Percentiles rank a stretch among this genome's conserved stretches.
Evolutionary conservation across 352 stramenopile genomes (phyloP).

Genomic region (Phytophthora lateralis): DNA sequence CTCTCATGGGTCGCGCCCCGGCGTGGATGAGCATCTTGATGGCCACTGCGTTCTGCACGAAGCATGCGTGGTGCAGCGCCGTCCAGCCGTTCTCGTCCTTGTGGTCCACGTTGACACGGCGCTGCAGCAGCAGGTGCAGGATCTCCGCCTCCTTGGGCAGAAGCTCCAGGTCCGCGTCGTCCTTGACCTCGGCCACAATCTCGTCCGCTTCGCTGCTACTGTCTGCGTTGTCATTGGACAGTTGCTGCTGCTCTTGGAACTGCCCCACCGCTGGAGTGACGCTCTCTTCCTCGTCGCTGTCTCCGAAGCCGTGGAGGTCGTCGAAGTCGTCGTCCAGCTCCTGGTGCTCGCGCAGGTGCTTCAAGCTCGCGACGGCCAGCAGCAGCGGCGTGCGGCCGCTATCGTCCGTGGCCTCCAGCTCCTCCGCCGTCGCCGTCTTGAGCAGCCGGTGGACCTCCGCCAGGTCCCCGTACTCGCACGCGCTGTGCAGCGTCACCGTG

Average conservation of each 20-base stretch:
- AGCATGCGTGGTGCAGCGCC: constrained; percentile 82
- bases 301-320: constrained; percentile 36
- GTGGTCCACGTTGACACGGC: constrained; percentile 80
- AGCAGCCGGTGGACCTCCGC: constrained; percentile 60
- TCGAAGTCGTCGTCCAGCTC: constrained; percentile 55
- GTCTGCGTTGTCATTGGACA: constrained; percentile 7
- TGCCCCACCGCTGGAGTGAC: not conserved
- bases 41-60: constrained; percentile 71
- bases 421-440: constrained; percentile 56
- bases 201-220: constrained; percentile 26
- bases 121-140: constrained; percentile 71
- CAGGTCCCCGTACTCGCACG: constrained; percentile 79
- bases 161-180: constrained; percentile 57
- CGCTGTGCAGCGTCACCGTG: constrained; percentile 79
- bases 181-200: constrained; percentile 55
- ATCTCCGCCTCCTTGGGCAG: constrained; percentile 78
- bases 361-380: constrained; percentile 67
- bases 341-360: constrained; percentile 43
- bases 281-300: constrained; percentile 26
- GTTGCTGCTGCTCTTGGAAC: constrained; percentile 7
- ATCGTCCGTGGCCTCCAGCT: constrained; percentile 79
- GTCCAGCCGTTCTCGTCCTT: constrained; percentile 87
- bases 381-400: constrained; percentile 78
- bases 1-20: constrained; percentile 67
- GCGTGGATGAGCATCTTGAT: constrained; percentile 80